Evolutionary conservation across 192 early-diverging fungal genomes (phyloP), one percentile per base, ranked within the genome.

Genomic region (Entophlyctis luteolus): DNA sequence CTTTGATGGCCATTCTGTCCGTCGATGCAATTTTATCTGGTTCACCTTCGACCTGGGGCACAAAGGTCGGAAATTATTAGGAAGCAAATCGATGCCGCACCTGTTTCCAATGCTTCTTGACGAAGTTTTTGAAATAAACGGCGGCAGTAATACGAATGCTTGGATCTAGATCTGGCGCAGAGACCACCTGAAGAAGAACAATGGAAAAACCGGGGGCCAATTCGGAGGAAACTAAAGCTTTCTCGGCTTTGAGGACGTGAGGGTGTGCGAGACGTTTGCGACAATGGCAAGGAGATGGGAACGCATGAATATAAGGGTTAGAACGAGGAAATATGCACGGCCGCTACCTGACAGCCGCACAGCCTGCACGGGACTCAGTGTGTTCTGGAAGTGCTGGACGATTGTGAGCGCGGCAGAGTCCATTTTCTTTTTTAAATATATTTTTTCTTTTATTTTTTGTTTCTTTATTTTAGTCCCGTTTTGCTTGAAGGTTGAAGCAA

Each of bases 61-160:
- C 16, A 2, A 71, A 27, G 25, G 25, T 18, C 52, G 32, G 16
- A 35, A 38, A 45, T 14, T 20, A 67, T 18, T 48, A 58, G 5
- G 37, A 0, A 31, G 47, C 20, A 29, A 59, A 1, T 42, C 3
- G 14, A 14, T 3, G 39, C 16, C 58, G 16, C 39, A 83, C 80
- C 70, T 70, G 71, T 47, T 79, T 72, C 97, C 97, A 99, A 68
- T 89, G 75, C 65, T 88, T 84, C 66, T 92, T 91, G 68, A 98
- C 80, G 80, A 87, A 94, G 77, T 99, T 99, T 79, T 99, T 99
- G 78, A 99, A 98, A 66, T 91, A 89, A 50, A 99, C 75, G 22
- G 91, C 84, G 3, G 86, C 91, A 2, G 94, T 86, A 67, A 93
- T 87, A 46, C 91, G 86, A 3, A 91, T 76, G 34, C 78, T 83